These are phyloP conservation scores for Yamadazyma dushanensis DNA, from an alignment of 1,139 yeast genomes.

Conservation along the genomic window DNA sequence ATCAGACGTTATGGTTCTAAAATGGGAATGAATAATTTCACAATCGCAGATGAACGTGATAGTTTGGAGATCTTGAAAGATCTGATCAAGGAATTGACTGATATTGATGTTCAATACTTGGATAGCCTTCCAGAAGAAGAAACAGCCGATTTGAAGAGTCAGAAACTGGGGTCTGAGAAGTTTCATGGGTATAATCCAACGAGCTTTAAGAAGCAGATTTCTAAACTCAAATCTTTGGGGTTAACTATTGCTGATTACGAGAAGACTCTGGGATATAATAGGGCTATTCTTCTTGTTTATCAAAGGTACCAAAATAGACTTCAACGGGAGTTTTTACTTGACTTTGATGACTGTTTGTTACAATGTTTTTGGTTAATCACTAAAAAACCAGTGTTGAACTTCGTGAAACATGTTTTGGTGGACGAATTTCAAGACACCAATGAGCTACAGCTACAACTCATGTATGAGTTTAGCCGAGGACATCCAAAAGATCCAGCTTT, in stretches of 20 bases:
- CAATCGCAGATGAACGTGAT: conserved; percentile 71
- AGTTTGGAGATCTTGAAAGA: conserved; percentile 49
- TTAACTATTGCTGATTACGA: conserved; percentile 36
- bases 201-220: conserved; percentile 44
- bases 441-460: conserved; percentile 66
- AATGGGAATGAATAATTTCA: conserved; percentile 49
- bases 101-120: conserved; percentile 25
- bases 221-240: conserved; percentile 54
- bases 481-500: conserved; percentile 20
- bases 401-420: conserved; percentile 70
- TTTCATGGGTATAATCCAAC: conserved; percentile 36
- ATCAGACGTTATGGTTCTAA: conserved; percentile 56
- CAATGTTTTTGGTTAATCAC: conserved; percentile 52
- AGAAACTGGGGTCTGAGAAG: conserved; percentile 15
- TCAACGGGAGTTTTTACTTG: conserved; percentile 46
- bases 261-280: conserved; percentile 5
- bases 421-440: conserved; percentile 97
- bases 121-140: conserved; percentile 17
- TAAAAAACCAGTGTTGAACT: conserved; percentile 43
- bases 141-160: conserved; percentile 4
- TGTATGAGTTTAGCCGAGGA: conserved; percentile 57
- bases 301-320: conserved; percentile 53
- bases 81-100: conserved; percentile 35
- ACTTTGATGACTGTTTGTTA: conserved; percentile 82
- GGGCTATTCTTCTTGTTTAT: conserved; percentile 37